Conservation (phyloP, 805 yeast genomes). For the Wickerhamomyces strasburgensis region DNA sequence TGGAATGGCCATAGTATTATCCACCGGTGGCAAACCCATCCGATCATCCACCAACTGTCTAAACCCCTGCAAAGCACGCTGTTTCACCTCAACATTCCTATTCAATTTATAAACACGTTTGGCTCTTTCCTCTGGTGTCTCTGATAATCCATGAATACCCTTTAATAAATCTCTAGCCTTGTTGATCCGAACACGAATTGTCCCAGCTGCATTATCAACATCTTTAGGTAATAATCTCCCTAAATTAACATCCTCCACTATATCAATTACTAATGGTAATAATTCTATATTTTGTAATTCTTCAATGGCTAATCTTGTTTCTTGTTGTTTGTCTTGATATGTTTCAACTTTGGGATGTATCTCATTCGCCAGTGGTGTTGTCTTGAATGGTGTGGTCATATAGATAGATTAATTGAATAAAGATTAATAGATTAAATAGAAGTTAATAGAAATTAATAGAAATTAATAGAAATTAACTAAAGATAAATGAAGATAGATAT, state of each 20-base stretch:
- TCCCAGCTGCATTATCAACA: constrained; percentile 40
- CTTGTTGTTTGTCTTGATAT: neutral
- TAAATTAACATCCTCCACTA: constrained; percentile 34
- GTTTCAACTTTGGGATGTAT: neutral
- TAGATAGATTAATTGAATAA: too few relatives aligned
- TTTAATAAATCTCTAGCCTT: constrained; percentile 33
- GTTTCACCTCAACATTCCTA: constrained; percentile 28
- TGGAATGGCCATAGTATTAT: too few relatives aligned
- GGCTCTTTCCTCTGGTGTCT: constrained; percentile 34
- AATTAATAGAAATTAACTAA: too few relatives aligned
- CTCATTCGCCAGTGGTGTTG: too few relatives aligned
- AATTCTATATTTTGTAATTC: constrained; percentile 33
- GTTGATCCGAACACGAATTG: constrained; percentile 37
- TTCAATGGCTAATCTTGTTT: constrained; percentile 19
- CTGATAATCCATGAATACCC: constrained; percentile 40
- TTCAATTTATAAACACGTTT: constrained; percentile 30
- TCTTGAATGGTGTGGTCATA: too few relatives aligned
- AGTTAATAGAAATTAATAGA: too few relatives aligned
- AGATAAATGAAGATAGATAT: too few relatives aligned
- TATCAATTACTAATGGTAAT: constrained; percentile 36
- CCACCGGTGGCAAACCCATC: constrained; percentile 3
- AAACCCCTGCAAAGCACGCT: constrained; percentile 21
- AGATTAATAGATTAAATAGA: too few relatives aligned
- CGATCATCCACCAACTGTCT: constrained; percentile 17
- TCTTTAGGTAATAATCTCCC: constrained; percentile 40